Conservation (phyloP, 805 yeast species). For the Saturnispora zaruensis region DNA sequence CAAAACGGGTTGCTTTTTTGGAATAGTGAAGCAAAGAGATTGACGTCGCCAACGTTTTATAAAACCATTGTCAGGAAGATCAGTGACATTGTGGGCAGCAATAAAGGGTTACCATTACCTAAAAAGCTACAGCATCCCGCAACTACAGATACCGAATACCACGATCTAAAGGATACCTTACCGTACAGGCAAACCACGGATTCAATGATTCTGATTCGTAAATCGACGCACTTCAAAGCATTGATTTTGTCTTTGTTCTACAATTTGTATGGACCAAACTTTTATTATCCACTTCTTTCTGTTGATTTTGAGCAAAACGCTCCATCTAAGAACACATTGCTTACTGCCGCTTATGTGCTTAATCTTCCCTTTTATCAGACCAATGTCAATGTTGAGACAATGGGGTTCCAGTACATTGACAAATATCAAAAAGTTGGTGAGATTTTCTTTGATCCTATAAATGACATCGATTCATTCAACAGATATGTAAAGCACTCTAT, state of each 20-base stretch:
- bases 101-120: slow-evolving; percentile 23
- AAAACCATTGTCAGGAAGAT: slow-evolving; percentile 44
- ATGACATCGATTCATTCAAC: slow-evolving; percentile 28
- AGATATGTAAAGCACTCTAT: slow-evolving; percentile 20
- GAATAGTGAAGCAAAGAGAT: slow-evolving; percentile 81
- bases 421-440: slow-evolving; percentile 41
- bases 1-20: slow-evolving; percentile 53
- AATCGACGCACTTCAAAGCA: slow-evolving; percentile 39
- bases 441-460: slow-evolving; percentile 45
- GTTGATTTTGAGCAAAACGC: slow-evolving; percentile 31
- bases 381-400: slow-evolving; percentile 36
- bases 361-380: slow-evolving; percentile 38
- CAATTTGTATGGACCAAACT: slow-evolving; percentile 38
- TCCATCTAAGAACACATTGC: slow-evolving; percentile 46
- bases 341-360: slow-evolving; percentile 41
- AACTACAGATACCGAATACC: slow-evolving; percentile 15
- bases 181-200: slow-evolving; percentile 44
- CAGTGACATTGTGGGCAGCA: slow-evolving; percentile 29
- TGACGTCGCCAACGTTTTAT: slow-evolving; percentile 64
- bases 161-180: slow-evolving; percentile 35
- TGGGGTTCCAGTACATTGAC: slow-evolving; percentile 35
- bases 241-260: slow-evolving; percentile 41
- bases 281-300: slow-evolving; percentile 31
- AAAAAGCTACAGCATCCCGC: slow-evolving; percentile 7
- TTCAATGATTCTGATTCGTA: slow-evolving; percentile 42